Evolutionary conservation across 2,329 filamentous ascomycete species (phyloP).

Genomic region (Stagonosporopsis rhizophila): DNA sequence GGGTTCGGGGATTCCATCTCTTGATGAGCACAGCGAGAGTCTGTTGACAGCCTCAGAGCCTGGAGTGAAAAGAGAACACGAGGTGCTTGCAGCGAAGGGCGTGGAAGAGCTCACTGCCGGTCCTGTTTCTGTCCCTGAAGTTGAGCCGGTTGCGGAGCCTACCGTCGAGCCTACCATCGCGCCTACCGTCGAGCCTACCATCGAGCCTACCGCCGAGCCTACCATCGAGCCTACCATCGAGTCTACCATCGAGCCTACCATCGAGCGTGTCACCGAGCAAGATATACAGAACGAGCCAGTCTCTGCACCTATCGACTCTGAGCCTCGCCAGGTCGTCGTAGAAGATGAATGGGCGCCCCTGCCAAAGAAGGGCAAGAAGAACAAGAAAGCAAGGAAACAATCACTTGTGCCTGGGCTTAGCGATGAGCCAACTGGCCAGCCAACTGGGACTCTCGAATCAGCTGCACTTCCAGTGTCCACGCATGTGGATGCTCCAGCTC

Average conservation of each 20-base stretch:
- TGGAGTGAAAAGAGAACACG: background rate
- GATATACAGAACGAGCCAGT: background rate
- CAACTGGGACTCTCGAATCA: slow-evolving; percentile 1
- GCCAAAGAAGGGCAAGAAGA: slow-evolving; percentile 35
- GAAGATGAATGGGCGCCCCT: slow-evolving; percentile 24
- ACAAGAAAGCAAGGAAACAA: slow-evolving; percentile 37
- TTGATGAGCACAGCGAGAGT: background rate
- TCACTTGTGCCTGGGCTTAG: slow-evolving; percentile 15
- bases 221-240: too few relatives aligned
- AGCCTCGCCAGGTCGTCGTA: slow-evolving; percentile 11
- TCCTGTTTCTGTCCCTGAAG: too few relatives aligned
- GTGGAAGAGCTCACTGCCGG: background rate
- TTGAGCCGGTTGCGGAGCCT: too few relatives aligned
- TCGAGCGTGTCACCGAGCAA: background rate
- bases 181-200: background rate
- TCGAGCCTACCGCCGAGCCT: background rate
- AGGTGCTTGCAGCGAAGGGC: background rate
- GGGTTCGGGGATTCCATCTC: background rate
- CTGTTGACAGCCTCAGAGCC: background rate
- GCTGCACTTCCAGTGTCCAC: background rate
- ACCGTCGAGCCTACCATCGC: too few relatives aligned
- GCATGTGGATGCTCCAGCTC: background rate
- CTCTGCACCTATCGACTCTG: slow-evolving; percentile 8
- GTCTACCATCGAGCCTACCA: too few relatives aligned
- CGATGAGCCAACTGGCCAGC: slow-evolving; percentile 7